These are phyloP conservation scores for Aspergillus aculeatus DNA, from an alignment of 2,329 filamentous ascomycete genomes.

Conservation along the genomic window DNA sequence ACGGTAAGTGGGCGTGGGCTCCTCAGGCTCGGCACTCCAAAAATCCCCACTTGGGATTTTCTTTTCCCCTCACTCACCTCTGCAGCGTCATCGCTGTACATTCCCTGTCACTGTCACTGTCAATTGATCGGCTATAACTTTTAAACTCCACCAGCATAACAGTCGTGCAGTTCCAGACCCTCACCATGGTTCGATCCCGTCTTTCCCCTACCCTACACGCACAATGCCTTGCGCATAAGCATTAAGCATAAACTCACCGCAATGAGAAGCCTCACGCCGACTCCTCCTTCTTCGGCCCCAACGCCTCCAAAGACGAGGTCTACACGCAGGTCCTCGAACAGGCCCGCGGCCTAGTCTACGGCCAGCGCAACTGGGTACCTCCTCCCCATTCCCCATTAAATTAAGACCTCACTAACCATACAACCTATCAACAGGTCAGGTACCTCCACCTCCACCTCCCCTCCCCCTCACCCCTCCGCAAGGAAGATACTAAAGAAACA, in stretches of 20 bases:
- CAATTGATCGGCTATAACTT: neutral
- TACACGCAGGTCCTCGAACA: conserved; percentile 44
- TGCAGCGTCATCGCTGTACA: neutral
- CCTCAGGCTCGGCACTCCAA: no score
- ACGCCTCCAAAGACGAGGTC: conserved; percentile 42
- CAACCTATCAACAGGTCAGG: conserved; percentile 28
- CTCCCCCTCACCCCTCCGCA: neutral
- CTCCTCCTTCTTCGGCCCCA: conserved; percentile 42
- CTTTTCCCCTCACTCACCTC: conserved; percentile 1
- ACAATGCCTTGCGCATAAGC: neutral
- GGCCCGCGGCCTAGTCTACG: conserved; percentile 39
- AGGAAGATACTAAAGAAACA: neutral
- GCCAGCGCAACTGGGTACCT: conserved; percentile 48
- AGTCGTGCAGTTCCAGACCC: neutral
- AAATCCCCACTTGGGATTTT: conserved; percentile 8
- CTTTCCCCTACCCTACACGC: neutral
- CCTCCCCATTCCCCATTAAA: neutral
- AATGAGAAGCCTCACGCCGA: conserved; percentile 52
- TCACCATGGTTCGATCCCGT: no score
- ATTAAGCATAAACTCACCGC: neutral
- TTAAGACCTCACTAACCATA: neutral
- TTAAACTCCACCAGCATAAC: neutral
- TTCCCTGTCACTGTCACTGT: neutral
- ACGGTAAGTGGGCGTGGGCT: no score
- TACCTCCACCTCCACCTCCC: conserved; percentile 10